Base-by-base conservation (phyloP, 495 filamentous ascomycete genomes). In the Lasiosphaeria ovina region DNA sequence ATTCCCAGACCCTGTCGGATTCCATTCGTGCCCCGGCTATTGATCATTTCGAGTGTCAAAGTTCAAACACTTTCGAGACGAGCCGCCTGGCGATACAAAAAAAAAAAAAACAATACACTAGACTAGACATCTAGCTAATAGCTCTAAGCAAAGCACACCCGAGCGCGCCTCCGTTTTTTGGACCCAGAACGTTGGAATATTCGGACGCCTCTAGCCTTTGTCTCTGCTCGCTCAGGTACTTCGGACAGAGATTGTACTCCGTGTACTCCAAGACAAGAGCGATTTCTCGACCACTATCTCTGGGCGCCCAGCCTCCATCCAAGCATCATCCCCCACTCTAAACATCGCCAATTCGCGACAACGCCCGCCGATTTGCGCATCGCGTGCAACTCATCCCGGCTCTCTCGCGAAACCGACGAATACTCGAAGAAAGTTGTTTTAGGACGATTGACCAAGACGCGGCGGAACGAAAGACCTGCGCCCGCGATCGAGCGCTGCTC, bases 11-110 rank as follows among this genome's bases (percentile, higher is more conserved):
- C 24, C 24, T 24, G 24, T 24, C 24, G 24, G 24, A 24, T 24
- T 51, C 49, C 49, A n/a, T 51, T 24, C 9, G 2, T 32, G 24
- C 49, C 12, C 12, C 32, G 49, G 49, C 49, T 51, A 51, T 51
- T 57, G 62, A 63, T 63, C 57, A 62, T 4, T 9, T 59, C 47
- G 52, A 62, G 60, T 63, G 61, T 64, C 67, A 65, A 57, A 62
- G 60, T 69, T 66, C 69, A 69, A 72, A 72, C 64, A 55, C 62
- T 62, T 65, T 69, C 61, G 67, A 72, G 63, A 72, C 69, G 57
- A 47, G 10, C 59, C 12, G 58, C 35, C 50, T 17, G 51, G 31
- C 40, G 14, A 60, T 35, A 51, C 35, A 57, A 36, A 58, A 58
- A 44, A 45, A 63, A 52, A 53, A 6, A 55, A 45, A 34, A 35